phyloP scores from a whole-genome alignment of 2,329 filamentous ascomycete genomes.

The Ploettnerulaceae sp. region DNA sequence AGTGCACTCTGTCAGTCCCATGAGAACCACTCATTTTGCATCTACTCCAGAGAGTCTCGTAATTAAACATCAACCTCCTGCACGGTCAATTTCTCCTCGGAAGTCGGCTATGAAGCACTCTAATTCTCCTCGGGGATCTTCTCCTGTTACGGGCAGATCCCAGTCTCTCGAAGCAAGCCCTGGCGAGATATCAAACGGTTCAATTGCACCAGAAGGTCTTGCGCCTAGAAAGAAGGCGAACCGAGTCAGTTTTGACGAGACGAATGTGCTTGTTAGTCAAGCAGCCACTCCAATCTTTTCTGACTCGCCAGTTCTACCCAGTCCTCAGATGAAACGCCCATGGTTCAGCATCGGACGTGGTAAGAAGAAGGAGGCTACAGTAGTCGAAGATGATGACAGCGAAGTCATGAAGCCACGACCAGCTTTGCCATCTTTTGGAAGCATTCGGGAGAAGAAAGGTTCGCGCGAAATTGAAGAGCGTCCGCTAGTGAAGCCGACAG shows the following conservation, averaged over 20 bases:
- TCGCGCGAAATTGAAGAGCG: slow-evolving; percentile 48
- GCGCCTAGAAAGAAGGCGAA: slow-evolving; percentile 56
- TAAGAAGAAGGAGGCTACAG: slow-evolving; percentile 46
- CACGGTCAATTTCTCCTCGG: slow-evolving; percentile 67
- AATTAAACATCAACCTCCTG: slow-evolving; percentile 63
- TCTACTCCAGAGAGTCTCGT: slow-evolving; percentile 49
- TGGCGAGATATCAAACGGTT: slow-evolving; percentile 42
- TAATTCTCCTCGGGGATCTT: slow-evolving; percentile 48
- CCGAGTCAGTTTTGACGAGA: slow-evolving; percentile 72
- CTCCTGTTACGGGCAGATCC: slow-evolving; percentile 45
- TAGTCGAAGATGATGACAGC: slow-evolving; percentile 59
- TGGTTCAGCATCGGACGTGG: slow-evolving; percentile 50
- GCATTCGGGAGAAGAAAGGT: slow-evolving; percentile 61
- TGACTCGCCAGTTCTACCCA: slow-evolving; percentile 39
- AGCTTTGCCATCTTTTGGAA: slow-evolving; percentile 69
- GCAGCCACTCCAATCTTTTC: slow-evolving; percentile 36
- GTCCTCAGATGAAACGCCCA: slow-evolving; percentile 41
- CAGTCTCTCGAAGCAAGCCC: slow-evolving; percentile 23
- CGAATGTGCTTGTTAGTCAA: slow-evolving; percentile 50
- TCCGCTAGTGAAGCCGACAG: slow-evolving; percentile 51
- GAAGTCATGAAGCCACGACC: slow-evolving; percentile 71
- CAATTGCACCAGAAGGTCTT: slow-evolving; percentile 25
- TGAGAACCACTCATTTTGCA: slow-evolving; percentile 63
- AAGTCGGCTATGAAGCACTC: slow-evolving; percentile 71
- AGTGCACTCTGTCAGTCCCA: slow-evolving; percentile 52